Evolutionary conservation across 2,329 filamentous ascomycete genomes (phyloP).

Genomic region (Trichoderma sp.): DNA sequence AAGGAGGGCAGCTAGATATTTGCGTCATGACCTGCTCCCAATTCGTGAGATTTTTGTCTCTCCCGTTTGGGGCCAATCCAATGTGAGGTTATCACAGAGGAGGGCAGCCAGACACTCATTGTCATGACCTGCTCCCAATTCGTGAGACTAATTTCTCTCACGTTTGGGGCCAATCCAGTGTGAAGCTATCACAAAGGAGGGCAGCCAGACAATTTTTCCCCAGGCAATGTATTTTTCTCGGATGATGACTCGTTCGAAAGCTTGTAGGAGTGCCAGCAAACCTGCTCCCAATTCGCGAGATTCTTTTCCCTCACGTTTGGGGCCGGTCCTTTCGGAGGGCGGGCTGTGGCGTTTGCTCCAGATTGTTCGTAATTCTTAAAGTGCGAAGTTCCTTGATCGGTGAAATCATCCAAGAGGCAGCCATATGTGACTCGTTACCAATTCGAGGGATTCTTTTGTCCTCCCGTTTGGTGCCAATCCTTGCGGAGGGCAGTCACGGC

Average conservation of each 20-base stretch:
- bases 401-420: conserved; percentile 12
- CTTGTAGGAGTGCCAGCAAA: background rate
- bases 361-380: background rate
- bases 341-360: background rate
- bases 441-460: conserved; percentile 18
- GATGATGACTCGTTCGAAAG: background rate
- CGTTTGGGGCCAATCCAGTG: conserved; percentile 18
- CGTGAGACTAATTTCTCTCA: conserved; percentile 3
- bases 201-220: background rate
- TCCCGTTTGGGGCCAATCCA: conserved; percentile 19
- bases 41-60: conserved; percentile 13
- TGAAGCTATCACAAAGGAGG: background rate
- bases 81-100: too few relatives aligned
- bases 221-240: background rate
- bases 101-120: too few relatives aligned
- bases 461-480: conserved; percentile 18
- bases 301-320: conserved; percentile 20
- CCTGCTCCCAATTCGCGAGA: conserved; percentile 21
- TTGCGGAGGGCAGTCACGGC: conserved; percentile 10
- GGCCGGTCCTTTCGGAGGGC: conserved; percentile 19
- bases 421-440: conserved; percentile 2
- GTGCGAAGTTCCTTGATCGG: background rate
- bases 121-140: conserved; percentile 16
- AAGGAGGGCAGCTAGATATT: background rate
- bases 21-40: conserved; percentile 8